Base-by-base conservation (phyloP, 2,329 filamentous ascomycete genomes). In the Beauveria australis region DNA sequence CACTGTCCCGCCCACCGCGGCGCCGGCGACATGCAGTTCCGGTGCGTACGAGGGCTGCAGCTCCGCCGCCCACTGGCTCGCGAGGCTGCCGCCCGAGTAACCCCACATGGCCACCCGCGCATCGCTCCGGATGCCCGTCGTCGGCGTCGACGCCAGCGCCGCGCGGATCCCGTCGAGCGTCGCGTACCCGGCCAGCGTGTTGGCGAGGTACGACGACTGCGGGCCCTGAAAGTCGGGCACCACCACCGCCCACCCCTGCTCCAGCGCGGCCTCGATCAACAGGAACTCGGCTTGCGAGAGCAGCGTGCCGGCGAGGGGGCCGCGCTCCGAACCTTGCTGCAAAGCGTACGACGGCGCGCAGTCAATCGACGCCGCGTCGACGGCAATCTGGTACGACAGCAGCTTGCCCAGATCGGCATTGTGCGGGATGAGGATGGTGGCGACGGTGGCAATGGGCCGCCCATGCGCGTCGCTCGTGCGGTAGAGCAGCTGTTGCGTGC, bases 301-400 rank as follows among this genome's bases (percentile, higher is more conserved):
- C 37, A 71, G 68, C 22, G 72, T 69, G 7, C 73, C 71, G 56
- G 78, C 70, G 52, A 75, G 70, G 1, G 75, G 66, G 3, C 75
- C 16, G 2, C 60, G 48, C 7, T 49, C 53, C 28, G 61, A 60
- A 7, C 48, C 54, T 3, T 64, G 37, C 56, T 67, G 67, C 22
- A 68, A 62, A 8, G 61, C 64, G 52, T 65, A 68, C 7, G 68
- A 69, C 4, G 68, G 67, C 12, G 68, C 65, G 57, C 67, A 70
- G 26, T 79, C 71, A 2, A 76, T 65, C 14, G 70, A 70, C 3
- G 74, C 70, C 7, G 73, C 71, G 54, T 78, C 71, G 55, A 75
- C 71, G 0, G 76, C 71, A 1, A 76, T 67, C 61, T 79, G 75
- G 62, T 76, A 78, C 0, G 76, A 79, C 1, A 79, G 63, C 1